Percentiles rank a stretch among this genome's conserved stretches.
Conservation (phyloP, 2,329 filamentous ascomycete species). For the Aspergillus awamori region DNA sequence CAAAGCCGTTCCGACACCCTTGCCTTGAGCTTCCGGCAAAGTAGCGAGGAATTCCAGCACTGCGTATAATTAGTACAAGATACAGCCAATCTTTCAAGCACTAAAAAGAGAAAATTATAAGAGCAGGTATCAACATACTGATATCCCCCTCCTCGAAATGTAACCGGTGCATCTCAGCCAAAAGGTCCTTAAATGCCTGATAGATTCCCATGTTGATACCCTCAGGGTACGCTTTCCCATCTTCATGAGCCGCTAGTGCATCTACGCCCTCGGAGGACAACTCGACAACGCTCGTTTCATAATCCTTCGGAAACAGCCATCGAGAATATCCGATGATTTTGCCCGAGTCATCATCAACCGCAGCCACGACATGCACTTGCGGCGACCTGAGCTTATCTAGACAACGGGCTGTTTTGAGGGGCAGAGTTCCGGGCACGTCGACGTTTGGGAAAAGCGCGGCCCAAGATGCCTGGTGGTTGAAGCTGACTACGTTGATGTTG, state of each 20-base stretch:
- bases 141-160: conserved; percentile 19
- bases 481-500: conserved; percentile 52
- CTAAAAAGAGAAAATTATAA: not conserved
- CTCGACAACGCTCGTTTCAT: conserved; percentile 41
- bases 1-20: conserved; percentile 19
- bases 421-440: conserved; percentile 23
- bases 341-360: conserved; percentile 36
- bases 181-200: conserved; percentile 19
- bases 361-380: conserved; percentile 44
- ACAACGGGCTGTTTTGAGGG: conserved; percentile 43
- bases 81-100: conserved; percentile 3
- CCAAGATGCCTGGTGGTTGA: conserved; percentile 44
- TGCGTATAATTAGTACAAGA: conserved; percentile 1
- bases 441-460: conserved; percentile 28
- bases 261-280: conserved; percentile 51
- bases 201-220: conserved; percentile 49
- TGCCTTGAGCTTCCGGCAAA: conserved; percentile 14
- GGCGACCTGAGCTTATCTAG: conserved; percentile 47
- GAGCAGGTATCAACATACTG: conserved; percentile 12
- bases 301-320: conserved; percentile 41
- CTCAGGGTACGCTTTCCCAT: conserved; percentile 43
- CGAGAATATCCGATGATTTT: conserved; percentile 52
- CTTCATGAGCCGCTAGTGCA: conserved; percentile 42
- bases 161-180: conserved; percentile 11
- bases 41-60: conserved; percentile 23